Conservation (phyloP, 192 early-diverging fungal genomes). For the Linnemannia exigua region DNA sequence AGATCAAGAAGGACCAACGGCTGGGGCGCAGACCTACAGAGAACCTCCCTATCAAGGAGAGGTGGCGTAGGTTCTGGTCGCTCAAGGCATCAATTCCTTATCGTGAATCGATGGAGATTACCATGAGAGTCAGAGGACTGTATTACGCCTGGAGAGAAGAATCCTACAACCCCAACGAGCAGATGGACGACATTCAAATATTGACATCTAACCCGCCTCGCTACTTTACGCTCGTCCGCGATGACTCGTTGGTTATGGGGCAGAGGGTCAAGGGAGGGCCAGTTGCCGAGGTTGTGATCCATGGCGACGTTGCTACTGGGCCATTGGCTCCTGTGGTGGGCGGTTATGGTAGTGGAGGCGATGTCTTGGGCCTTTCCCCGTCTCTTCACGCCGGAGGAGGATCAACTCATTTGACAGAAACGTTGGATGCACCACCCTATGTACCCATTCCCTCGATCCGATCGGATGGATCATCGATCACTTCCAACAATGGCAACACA, state of each 20-base stretch:
- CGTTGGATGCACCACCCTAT: slow-evolving; percentile 5
- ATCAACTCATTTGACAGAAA: background rate
- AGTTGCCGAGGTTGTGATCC: slow-evolving; percentile 45
- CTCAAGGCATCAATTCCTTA: slow-evolving; percentile 6
- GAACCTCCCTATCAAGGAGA: background rate
- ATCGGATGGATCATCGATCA: slow-evolving; percentile 19
- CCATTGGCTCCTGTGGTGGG: background rate
- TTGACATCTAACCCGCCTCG: background rate
- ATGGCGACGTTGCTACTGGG: background rate
- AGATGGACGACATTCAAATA: background rate
- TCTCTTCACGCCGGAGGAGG: background rate
- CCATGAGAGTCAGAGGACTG: slow-evolving; percentile 40
- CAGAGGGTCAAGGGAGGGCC: slow-evolving; percentile 32
- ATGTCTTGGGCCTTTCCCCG: background rate
- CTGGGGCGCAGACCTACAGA: background rate
- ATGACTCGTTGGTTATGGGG: slow-evolving; percentile 30
- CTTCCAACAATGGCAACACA: slow-evolving; percentile 35
- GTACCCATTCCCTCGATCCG: background rate
- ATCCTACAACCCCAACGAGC: background rate
- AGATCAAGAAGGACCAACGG: background rate
- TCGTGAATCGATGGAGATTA: slow-evolving; percentile 33
- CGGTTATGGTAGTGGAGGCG: background rate
- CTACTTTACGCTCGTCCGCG: slow-evolving; percentile 22
- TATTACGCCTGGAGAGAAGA: slow-evolving; percentile 49
- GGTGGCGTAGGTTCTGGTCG: slow-evolving; percentile 17